These are phyloP conservation scores for Isabelozyma pseudorhagii DNA, from an alignment of 805 yeast species.

Conservation along the genomic window DNA sequence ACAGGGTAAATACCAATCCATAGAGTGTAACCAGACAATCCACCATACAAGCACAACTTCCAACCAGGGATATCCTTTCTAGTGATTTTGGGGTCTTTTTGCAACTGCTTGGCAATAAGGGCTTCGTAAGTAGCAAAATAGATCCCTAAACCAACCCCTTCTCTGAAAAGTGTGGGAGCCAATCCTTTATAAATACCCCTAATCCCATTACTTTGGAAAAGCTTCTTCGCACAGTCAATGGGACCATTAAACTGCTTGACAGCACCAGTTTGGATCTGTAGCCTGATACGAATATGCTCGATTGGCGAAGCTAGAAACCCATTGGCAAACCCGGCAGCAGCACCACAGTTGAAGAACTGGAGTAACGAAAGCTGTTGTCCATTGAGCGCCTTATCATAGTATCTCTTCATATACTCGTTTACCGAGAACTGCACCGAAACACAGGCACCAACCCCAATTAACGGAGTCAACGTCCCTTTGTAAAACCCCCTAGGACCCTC, in stretches of 20 bases:
- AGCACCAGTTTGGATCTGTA: slow-evolving; percentile 77
- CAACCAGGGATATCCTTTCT: slow-evolving; percentile 83
- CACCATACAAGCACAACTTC: slow-evolving; percentile 86
- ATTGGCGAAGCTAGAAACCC: slow-evolving; percentile 89
- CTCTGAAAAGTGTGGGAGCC: slow-evolving; percentile 79
- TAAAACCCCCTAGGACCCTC: slow-evolving; percentile 42
- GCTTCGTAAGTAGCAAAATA: slow-evolving; percentile 92
- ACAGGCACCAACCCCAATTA: slow-evolving; percentile 81
- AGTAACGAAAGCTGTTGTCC: slow-evolving; percentile 47
- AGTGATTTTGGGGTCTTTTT: slow-evolving; percentile 31
- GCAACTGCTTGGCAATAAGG: slow-evolving; percentile 64
- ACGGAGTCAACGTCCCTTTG: slow-evolving; percentile 46
- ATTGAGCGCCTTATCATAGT: slow-evolving; percentile 48
- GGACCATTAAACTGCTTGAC: slow-evolving; percentile 67
- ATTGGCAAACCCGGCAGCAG: slow-evolving; percentile 90
- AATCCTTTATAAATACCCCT: slow-evolving; percentile 75
- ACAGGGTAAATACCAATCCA: slow-evolving; percentile 87
- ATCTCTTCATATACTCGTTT: slow-evolving; percentile 89
- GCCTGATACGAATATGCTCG: slow-evolving; percentile 89
- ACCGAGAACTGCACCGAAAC: slow-evolving; percentile 95
- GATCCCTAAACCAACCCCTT: slow-evolving; percentile 81
- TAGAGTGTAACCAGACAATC: slow-evolving; percentile 83
- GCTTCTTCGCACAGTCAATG: slow-evolving; percentile 60
- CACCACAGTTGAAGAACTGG: slow-evolving; percentile 82
- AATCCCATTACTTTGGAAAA: slow-evolving; percentile 52